phyloP scores from a whole-genome alignment of 2,329 filamentous ascomycete species.

The Verticillium tricorpus region DNA sequence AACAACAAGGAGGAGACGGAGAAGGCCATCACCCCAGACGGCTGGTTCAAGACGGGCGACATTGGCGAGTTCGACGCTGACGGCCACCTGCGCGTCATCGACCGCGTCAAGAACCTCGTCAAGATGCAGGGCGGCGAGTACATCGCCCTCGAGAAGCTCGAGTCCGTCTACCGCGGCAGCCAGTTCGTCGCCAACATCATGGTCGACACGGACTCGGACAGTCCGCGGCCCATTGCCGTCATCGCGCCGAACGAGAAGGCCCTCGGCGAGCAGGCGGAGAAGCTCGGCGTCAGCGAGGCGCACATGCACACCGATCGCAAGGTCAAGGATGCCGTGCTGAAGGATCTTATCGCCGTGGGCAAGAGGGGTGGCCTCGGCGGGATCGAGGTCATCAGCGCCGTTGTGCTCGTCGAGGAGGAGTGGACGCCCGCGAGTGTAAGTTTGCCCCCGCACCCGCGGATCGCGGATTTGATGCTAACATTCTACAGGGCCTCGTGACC shows the following conservation, averaged over 20 bases:
- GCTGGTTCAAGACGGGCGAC: constrained; percentile 97
- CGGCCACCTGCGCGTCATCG: constrained; percentile 82
- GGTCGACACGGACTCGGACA: constrained; percentile 72
- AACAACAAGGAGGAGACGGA: constrained; percentile 81
- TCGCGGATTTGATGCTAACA: constrained; percentile 4
- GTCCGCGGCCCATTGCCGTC: constrained; percentile 76
- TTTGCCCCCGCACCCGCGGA: constrained; percentile 14
- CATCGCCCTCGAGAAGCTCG: constrained; percentile 92
- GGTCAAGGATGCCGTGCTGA: constrained; percentile 56
- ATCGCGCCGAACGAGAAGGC: constrained; percentile 65
- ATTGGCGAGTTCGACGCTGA: constrained; percentile 82
- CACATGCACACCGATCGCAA: constrained; percentile 64
- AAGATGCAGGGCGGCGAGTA: constrained; percentile 96
- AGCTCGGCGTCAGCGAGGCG: constrained; percentile 60
- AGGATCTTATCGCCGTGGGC: constrained; percentile 63
- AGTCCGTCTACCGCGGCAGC: constrained; percentile 80
- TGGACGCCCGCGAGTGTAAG: constrained; percentile 84
- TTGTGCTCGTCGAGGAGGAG: constrained; percentile 78
- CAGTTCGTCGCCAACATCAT: constrained; percentile 83
- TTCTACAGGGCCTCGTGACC: constrained; percentile 50
- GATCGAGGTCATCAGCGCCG: constrained; percentile 71
- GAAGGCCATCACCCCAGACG: constrained; percentile 72
- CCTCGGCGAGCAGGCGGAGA: constrained; percentile 54
- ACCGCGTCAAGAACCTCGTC: constrained; percentile 97
- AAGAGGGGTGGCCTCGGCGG: constrained; percentile 61